Evolutionary conservation across 1,139 yeast species (phyloP), one percentile per base, ranked within the genome.

Genomic region (Lodderomyces metapsilosis): DNA sequence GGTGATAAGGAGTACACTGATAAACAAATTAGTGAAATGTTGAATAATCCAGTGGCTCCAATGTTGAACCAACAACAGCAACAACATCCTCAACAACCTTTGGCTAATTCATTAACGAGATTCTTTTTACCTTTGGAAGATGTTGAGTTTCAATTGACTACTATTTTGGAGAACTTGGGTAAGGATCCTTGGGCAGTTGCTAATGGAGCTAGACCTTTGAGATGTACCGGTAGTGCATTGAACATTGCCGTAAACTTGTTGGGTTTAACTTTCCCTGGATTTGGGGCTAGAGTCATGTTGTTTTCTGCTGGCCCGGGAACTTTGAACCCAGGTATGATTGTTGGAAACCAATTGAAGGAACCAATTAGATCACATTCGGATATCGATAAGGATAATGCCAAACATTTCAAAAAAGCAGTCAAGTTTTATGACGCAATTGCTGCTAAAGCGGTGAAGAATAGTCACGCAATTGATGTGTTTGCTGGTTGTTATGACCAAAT

Each of bases 401-500:
- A 86, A 63, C 97, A 92, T 65, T 88, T 84, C 71, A 88, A 89
- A 62, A 88, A 88, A 64, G 96, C 98, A 2, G 77, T 76, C 54
- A 86, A 88, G 64, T 91, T 82, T 59, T 94, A 91, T 65, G 95
- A 88, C 50, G 72, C 75, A 22, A 63, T 92, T 40, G 88, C 96
- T 31, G 78, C 82, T 42, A 85, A 86, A 52, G 71, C 69, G 34
- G 77, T 76, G 43, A 77, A 80, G 42, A 86, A 88, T 59, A 88
- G 94, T 20, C 97, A 89, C 58, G 80, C 94, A 18, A 82, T 92
- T 42, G 98, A 92, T 65, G 81, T 92, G 40, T 91, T 89, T 68
- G 98, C 96, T 31, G 98, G 98, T 46, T 89, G 97, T 68, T 91
- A 89, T 61, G 99, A 92, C 68, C 98, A 92, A 73, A 87, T 91